Evolutionary conservation across 495 filamentous ascomycete genomes (phyloP), one percentile per base, ranked within the genome.

Genomic region (Penicillium roqueforti): DNA sequence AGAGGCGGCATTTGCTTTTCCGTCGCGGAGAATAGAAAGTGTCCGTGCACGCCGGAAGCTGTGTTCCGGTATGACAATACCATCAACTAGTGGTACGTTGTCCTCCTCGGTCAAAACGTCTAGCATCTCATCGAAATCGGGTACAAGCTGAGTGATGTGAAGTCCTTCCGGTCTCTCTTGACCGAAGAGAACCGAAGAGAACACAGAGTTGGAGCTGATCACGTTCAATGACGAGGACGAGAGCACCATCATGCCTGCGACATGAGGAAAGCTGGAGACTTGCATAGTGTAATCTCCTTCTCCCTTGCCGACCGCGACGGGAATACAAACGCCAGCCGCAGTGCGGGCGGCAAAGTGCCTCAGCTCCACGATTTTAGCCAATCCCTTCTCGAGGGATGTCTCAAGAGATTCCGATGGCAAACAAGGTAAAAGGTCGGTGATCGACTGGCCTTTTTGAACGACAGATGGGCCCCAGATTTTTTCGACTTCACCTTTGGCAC

Each of bases 1-100:
- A 1, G 83, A 76, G 5, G 89, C 85, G 7, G 89, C 88, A 44
- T 76, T 72, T 28, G 84, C 81, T 37, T 85, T 88, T 18, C 86
- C 89, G 59, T 96, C 88, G 44, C 87, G 83, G 42, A 97, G 73
- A 5, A 89, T 85, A 14, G 95, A 80, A 43, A 95, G 79, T 1
- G 88, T 89, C 57, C 89, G 80, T 13, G 93, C 95, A 47, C 92
- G 87, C 34, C 95, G 83, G 68, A 97, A 97, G 54, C 87, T 93
- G 66, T 96, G 89, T 70, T 98, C 93, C 5, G 93, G 95, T 47
- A 98, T 86, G 26, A 98, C 91, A 49, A 97, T 91, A n/a, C 93
- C 95, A 67, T 98, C 95, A 14, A 86, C 80, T 18, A 97, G 77
- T 20, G 79, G 75, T 44, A 96, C 77, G 38, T 88, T 81, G 58